Base-by-base conservation (phyloP, 2,329 filamentous ascomycete species). In the Xylariaceae sp. region DNA sequence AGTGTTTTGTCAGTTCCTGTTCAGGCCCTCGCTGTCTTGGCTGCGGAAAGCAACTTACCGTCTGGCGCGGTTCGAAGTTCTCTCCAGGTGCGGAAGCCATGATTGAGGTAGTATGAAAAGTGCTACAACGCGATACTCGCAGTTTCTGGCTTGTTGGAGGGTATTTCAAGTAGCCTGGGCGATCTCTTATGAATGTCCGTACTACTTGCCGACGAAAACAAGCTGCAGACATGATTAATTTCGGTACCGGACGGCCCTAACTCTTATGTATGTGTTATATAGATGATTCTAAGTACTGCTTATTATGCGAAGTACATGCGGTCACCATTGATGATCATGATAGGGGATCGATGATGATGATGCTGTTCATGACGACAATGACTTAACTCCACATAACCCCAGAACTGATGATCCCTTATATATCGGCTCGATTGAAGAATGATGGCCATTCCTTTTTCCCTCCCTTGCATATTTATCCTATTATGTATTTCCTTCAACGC, bases 1-100 rank as follows among this genome's bases (percentile, higher is more conserved):
- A 3, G 71, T 71, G n/a, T n/a, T n/a, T n/a, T n/a, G n/a, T n/a
- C n/a, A n/a, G n/a, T n/a, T n/a, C n/a, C n/a, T n/a, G n/a, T n/a
- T n/a, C n/a, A n/a, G n/a, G n/a, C n/a, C n/a, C n/a, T n/a, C n/a
- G n/a, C n/a, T n/a, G n/a, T n/a, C n/a, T n/a, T n/a, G n/a, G n/a
- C n/a, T n/a, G n/a, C n/a, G n/a, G n/a, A n/a, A n/a, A n/a, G n/a
- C n/a, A n/a, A n/a, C n/a, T n/a, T n/a, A n/a, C 0, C 5, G 76
- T 78, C 60, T 82, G 77, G 22, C 79, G 75, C 12, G 73, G 70
- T 61, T 82, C 79, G 48, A 79, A 80, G 13, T 77, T 66, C 59
- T 81, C 79, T 43, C 78, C 78, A 0, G 78, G 76, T 36, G 10
- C 14, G 14, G 33, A 36, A 10, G 33, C 10, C 33, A 36, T 36